Conservation (phyloP, 148 eudicot species). For the Camellia sinensis region DNA sequence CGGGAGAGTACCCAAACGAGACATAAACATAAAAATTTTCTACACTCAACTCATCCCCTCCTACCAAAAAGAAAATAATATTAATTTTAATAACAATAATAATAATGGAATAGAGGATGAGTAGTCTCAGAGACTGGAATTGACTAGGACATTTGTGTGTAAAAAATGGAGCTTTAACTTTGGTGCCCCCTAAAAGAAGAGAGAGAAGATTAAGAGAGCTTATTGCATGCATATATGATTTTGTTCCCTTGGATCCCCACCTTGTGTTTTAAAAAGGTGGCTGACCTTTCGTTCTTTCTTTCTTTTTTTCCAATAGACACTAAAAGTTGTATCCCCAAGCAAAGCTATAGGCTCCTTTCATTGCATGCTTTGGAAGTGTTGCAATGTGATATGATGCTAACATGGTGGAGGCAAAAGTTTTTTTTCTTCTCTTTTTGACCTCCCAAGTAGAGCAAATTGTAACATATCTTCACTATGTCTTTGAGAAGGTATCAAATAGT, state of each 20-base stretch:
- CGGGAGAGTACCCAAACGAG: no score
- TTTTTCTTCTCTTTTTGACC: not conserved
- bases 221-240: conserved; percentile 20
- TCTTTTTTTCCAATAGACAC: not conserved
- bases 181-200: not conserved
- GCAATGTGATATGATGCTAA: not conserved
- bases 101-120: no score
- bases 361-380: conserved; percentile 5
- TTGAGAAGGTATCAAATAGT: not conserved
- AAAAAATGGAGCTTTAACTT: no score
- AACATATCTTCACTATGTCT: not conserved
- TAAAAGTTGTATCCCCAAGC: conserved; percentile 8
- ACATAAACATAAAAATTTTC: no score
- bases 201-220: not conserved
- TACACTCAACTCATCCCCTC: no score
- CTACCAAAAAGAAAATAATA: no score
- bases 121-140: no score
- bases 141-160: no score
- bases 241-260: conserved; percentile 37
- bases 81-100: no score
- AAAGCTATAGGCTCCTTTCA: conserved; percentile 2
- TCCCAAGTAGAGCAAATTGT: not conserved
- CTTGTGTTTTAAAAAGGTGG: not conserved
- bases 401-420: conserved; percentile 2
- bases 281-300: not conserved